A percentile compares a stretch with the other conserved stretches of the same genome.
These are phyloP conservation scores for Debaryomyces hansenii DNA, from an alignment of 805 yeast genomes.

Conservation along the genomic window DNA sequence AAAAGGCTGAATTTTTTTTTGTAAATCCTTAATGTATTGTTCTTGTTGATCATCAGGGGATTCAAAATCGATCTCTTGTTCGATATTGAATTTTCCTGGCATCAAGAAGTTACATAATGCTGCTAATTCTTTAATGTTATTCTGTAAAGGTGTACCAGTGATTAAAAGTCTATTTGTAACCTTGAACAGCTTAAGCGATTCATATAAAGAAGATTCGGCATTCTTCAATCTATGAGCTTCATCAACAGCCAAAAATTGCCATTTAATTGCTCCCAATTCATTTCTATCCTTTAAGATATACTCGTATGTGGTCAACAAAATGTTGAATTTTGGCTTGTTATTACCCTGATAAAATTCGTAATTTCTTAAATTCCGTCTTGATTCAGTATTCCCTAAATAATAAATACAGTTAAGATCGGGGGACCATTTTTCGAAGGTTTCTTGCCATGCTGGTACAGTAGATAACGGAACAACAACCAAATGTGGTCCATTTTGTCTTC, in stretches of 20 bases:
- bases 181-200: constrained; percentile 77
- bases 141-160: constrained; percentile 98
- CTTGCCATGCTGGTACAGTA: constrained; percentile 99
- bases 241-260: constrained; percentile 98
- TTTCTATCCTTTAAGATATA: constrained; percentile 86
- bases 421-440: constrained; percentile 96
- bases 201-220: constrained; percentile 90
- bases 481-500: constrained; percentile 98
- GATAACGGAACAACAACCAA: constrained; percentile 94
- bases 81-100: constrained; percentile 91
- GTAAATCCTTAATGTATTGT: constrained; percentile 81
- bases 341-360: constrained; percentile 73
- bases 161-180: constrained; percentile 83
- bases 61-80: constrained; percentile 94
- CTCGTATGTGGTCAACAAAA: constrained; percentile 93
- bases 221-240: constrained; percentile 97
- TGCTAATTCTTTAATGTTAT: constrained; percentile 91
- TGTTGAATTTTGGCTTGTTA: constrained; percentile 82
- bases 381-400: constrained; percentile 87
- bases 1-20: constrained; percentile 83
- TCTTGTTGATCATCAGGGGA: constrained; percentile 87
- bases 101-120: constrained; percentile 91
- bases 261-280: constrained; percentile 77
- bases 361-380: constrained; percentile 80
- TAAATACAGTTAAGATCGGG: constrained; percentile 93